Evolutionary conservation across 202 grass and related monocot species (phyloP).

Genomic region (Schoenoplectus tabernaemontani): DNA sequence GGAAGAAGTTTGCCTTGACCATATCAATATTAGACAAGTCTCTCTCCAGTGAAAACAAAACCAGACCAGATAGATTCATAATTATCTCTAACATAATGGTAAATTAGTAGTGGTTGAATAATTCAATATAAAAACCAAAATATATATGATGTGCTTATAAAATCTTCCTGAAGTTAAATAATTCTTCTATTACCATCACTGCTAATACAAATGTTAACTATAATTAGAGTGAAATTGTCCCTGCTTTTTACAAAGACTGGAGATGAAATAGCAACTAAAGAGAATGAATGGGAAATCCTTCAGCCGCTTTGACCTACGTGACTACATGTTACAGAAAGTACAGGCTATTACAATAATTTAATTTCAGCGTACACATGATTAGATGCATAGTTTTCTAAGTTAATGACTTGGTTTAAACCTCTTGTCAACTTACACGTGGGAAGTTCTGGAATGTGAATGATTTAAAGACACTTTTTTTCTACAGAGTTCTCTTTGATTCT

Average conservation of each 20-base stretch:
- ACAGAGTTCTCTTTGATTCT: background rate
- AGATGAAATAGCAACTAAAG: background rate
- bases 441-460: background rate
- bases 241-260: background rate
- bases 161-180: no score
- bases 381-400: background rate
- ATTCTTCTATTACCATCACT: background rate
- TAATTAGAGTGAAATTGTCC: background rate
- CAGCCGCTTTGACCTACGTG: constrained; percentile 14
- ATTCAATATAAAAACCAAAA: no score
- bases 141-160: no score
- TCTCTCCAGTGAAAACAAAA: background rate
- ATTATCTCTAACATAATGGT: no score
- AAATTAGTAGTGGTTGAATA: no score
- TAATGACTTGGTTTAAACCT: background rate
- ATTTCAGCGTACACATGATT: background rate
- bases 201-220: background rate
- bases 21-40: constrained; percentile 1
- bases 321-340: background rate
- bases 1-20: constrained; percentile 19
- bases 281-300: constrained; percentile 16
- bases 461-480: background rate
- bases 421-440: background rate
- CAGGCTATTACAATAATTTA: background rate
- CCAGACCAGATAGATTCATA: no score